phyloP scores from a whole-genome alignment of 139 green algal genomes.

The Micromonas pusilla region DNA sequence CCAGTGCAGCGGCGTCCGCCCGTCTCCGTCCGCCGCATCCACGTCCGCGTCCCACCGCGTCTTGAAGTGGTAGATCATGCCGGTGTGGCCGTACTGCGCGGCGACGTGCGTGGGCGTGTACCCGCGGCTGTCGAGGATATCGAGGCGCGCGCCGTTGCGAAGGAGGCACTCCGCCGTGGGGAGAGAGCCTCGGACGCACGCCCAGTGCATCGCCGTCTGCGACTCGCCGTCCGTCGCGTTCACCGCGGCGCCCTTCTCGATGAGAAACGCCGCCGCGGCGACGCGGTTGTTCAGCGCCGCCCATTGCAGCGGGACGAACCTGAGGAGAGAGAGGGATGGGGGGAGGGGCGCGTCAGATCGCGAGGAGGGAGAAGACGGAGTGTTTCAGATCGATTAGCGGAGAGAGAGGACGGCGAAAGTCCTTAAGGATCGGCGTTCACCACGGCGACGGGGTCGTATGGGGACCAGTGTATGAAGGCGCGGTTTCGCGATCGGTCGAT shows the following conservation, averaged over 20 bases:
- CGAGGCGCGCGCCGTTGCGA: neutral
- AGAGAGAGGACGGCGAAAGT: too few species aligned
- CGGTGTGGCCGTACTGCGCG: constrained; percentile 92
- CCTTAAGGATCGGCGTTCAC: too few species aligned
- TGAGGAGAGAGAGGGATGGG: neutral
- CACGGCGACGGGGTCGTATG: too few species aligned
- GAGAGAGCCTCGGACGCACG: constrained; percentile 65
- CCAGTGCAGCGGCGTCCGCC: constrained; percentile 75
- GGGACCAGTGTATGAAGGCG: too few species aligned
- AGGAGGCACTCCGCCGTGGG: constrained; percentile 48
- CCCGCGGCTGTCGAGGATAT: neutral
- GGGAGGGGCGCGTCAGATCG: constrained; percentile 3
- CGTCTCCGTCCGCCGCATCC: constrained; percentile 64
- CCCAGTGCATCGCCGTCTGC: constrained; percentile 80
- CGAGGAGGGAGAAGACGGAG: neutral
- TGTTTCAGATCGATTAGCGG: neutral
- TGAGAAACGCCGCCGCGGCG: constrained; percentile 55
- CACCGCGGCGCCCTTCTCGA: constrained; percentile 47
- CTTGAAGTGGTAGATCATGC: constrained; percentile 79
- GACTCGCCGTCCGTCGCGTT: constrained; percentile 63
- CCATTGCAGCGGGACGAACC: constrained; percentile 66
- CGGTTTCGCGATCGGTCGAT: too few species aligned
- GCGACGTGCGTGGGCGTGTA: constrained; percentile 62
- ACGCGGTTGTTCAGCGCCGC: constrained; percentile 88
- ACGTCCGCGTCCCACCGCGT: constrained; percentile 76